A percentile compares a stretch with the other conserved stretches of the same genome.
These are phyloP conservation scores for Reticulascus tulasneorum DNA, from an alignment of 2,329 filamentous ascomycete species.

Conservation along the genomic window DNA sequence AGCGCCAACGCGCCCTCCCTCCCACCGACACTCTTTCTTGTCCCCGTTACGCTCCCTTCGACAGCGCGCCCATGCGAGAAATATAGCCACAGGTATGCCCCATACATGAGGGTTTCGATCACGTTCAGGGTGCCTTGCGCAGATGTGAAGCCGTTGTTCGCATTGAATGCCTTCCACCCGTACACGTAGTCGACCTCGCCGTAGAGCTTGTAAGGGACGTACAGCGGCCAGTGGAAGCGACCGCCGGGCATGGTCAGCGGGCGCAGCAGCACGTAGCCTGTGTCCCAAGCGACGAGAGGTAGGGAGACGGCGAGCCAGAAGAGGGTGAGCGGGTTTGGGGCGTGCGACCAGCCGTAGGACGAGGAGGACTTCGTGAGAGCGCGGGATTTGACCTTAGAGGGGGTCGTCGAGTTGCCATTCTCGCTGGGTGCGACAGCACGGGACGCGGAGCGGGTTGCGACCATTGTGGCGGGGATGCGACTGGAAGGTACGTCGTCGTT, in stretches of 20 bases:
- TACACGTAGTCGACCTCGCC: slow-evolving; percentile 77
- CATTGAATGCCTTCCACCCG: slow-evolving; percentile 68
- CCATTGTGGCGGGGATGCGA: slow-evolving; percentile 23
- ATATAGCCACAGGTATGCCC: slow-evolving; percentile 47
- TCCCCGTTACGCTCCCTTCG: slow-evolving; percentile 17
- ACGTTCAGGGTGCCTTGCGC: slow-evolving; percentile 70
- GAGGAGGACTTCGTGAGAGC: slow-evolving; percentile 9
- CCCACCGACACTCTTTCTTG: slow-evolving; percentile 34
- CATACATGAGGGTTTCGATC: slow-evolving; percentile 63
- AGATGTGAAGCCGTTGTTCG: slow-evolving; percentile 68
- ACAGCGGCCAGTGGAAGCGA: slow-evolving; percentile 66
- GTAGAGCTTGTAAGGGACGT: slow-evolving; percentile 76
- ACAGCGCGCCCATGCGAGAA: slow-evolving; percentile 17
- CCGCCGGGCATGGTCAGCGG: slow-evolving; percentile 81
- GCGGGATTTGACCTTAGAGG: slow-evolving; percentile 12
- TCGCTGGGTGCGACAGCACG: slow-evolving; percentile 21
- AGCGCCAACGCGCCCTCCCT: slow-evolving; percentile 40
- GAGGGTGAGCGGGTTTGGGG: slow-evolving; percentile 44
- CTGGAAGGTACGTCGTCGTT: too few species aligned
- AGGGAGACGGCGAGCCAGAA: slow-evolving; percentile 72
- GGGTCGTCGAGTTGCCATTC: slow-evolving; percentile 16
- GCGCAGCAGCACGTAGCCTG: slow-evolving; percentile 71
- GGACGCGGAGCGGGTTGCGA: slow-evolving; percentile 32
- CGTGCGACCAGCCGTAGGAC: slow-evolving; percentile 28
- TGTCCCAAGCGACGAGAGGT: slow-evolving; percentile 79